Evolutionary conservation across 805 yeast species (phyloP).

Genomic region (Yarrowia sp.): DNA sequence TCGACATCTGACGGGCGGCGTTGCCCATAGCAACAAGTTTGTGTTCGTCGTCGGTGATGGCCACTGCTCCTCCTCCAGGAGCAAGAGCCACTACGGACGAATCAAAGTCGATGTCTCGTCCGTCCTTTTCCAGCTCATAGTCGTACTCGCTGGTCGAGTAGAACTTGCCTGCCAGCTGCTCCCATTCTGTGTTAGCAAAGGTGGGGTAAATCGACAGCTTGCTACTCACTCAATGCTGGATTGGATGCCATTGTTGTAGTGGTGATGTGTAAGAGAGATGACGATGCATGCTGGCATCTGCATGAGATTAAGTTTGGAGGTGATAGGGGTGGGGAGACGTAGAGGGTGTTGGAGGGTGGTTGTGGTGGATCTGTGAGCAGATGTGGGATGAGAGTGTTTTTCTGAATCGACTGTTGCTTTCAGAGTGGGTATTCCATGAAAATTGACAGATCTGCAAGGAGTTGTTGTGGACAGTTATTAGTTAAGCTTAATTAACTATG

Average conservation of each 20-base stretch:
- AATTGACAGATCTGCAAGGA: too few species aligned
- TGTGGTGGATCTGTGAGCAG: neutral
- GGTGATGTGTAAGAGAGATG: neutral
- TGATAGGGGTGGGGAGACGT: neutral
- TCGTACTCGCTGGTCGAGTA: conserved; percentile 69
- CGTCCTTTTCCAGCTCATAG: conserved; percentile 54
- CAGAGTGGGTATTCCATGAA: too few species aligned
- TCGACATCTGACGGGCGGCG: conserved; percentile 42
- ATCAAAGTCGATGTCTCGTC: conserved; percentile 53
- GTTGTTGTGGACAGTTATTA: too few species aligned
- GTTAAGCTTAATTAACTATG: too few species aligned
- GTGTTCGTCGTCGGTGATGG: conserved; percentile 51
- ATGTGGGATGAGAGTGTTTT: too few species aligned
- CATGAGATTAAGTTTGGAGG: conserved; percentile 17
- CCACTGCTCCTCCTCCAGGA: conserved; percentile 62
- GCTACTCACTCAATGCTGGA: conserved; percentile 33
- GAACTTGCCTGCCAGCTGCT: conserved; percentile 71
- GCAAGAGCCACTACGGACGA: conserved; percentile 60
- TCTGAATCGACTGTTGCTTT: too few species aligned
- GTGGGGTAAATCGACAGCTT: too few species aligned
- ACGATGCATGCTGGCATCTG: conserved; percentile 23
- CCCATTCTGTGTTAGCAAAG: conserved; percentile 64
- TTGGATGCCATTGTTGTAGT: conserved; percentile 23
- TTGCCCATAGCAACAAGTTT: conserved; percentile 43
- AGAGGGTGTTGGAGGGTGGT: neutral